Conservation (phyloP, 345 rosid genomes). For the Tarenaya hassleriana region DNA sequence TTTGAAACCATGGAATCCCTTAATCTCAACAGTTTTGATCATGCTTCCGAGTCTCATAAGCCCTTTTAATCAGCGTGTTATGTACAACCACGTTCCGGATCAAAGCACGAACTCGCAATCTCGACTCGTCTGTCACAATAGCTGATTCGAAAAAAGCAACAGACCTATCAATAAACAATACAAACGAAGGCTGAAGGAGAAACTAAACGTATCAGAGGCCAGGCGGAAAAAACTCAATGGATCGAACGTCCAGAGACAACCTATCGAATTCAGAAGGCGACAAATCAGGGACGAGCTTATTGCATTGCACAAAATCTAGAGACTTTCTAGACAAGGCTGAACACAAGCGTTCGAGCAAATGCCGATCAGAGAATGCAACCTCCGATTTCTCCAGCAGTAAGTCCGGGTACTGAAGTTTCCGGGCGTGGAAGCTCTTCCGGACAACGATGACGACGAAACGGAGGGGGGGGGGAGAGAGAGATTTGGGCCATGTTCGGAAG, state of each 20-base stretch:
- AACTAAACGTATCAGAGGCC: slow-evolving; percentile 45
- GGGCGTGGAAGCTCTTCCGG: slow-evolving; percentile 18
- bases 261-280: slow-evolving; percentile 54
- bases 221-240: slow-evolving; percentile 53
- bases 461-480: too few relatives aligned
- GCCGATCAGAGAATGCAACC: slow-evolving; percentile 25
- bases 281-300: slow-evolving; percentile 35
- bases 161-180: slow-evolving; percentile 56
- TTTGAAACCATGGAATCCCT: slow-evolving; percentile 54
- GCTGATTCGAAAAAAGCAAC: slow-evolving; percentile 37
- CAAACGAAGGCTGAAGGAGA: slow-evolving; percentile 59
- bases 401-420: slow-evolving; percentile 21
- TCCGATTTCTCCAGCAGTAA: slow-evolving; percentile 18
- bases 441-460: slow-evolving; percentile 30
- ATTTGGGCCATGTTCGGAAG: too few relatives aligned
- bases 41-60: slow-evolving; percentile 49
- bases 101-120: slow-evolving; percentile 34
- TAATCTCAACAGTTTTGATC: slow-evolving; percentile 45
- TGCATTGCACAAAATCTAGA: slow-evolving; percentile 46
- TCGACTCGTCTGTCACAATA: slow-evolving; percentile 34
- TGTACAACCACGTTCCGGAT: slow-evolving; percentile 45
- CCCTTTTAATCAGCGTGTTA: slow-evolving; percentile 64
- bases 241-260: slow-evolving; percentile 33
- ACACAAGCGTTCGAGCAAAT: slow-evolving; percentile 34
- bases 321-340: slow-evolving; percentile 45